phyloP scores from a whole-genome alignment of 2,329 filamentous ascomycete genomes.

The Colletotrichum higginsianum region DNA sequence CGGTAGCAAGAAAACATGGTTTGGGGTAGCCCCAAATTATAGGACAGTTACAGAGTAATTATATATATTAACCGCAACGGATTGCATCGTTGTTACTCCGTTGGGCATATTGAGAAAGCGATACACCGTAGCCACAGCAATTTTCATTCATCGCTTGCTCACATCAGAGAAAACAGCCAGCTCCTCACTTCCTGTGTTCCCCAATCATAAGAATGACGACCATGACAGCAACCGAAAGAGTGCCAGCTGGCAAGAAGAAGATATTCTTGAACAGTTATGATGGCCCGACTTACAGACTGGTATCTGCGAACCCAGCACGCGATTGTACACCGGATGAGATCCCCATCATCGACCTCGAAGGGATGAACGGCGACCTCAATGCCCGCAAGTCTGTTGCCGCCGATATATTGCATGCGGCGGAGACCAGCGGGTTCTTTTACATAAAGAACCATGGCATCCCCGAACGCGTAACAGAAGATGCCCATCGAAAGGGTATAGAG shows the following conservation, averaged over 20 bases:
- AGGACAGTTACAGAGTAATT: background rate
- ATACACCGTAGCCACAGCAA: background rate
- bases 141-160: background rate
- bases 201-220: background rate
- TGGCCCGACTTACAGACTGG: constrained; percentile 32
- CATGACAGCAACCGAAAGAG: constrained; percentile 5
- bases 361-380: constrained; percentile 52
- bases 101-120: background rate
- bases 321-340: constrained; percentile 59
- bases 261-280: constrained; percentile 32
- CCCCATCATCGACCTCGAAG: constrained; percentile 60
- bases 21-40: background rate
- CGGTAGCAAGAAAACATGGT: constrained; percentile 6
- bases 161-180: background rate
- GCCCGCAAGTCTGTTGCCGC: constrained; percentile 55
- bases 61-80: background rate
- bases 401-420: constrained; percentile 55
- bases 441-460: constrained; percentile 61
- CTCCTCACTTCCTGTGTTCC: background rate
- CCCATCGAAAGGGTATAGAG: constrained; percentile 44
- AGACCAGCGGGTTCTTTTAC: constrained; percentile 64
- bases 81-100: background rate
- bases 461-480: constrained; percentile 48
- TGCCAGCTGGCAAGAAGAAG: constrained; percentile 28
- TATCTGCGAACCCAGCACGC: constrained; percentile 50